These are phyloP conservation scores for Penicillium cosmopolitanum DNA, from an alignment of 495 filamentous ascomycete genomes.

Conservation along the genomic window DNA sequence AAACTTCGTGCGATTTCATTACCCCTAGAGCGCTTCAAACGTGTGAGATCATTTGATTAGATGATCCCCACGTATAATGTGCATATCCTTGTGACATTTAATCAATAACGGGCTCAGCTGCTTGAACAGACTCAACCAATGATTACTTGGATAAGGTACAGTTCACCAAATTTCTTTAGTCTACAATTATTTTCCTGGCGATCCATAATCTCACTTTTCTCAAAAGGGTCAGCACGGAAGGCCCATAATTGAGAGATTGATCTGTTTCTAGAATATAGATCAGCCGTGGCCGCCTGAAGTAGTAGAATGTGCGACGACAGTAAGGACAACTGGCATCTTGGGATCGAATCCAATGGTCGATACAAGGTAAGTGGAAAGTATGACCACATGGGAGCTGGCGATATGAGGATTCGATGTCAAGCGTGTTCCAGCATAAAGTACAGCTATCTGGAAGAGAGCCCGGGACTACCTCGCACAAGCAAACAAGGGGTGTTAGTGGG, in stretches of 20 bases:
- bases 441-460: slow-evolving; percentile 4
- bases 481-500: not conserved
- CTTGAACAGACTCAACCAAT: not conserved
- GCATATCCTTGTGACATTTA: not conserved
- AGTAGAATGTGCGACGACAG: slow-evolving; percentile 10
- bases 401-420: slow-evolving; percentile 10
- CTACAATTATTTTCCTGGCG: not conserved
- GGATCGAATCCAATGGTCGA: slow-evolving; percentile 14
- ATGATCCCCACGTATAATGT: not conserved
- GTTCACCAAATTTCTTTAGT: not conserved
- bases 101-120: not conserved
- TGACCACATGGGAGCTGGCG: slow-evolving; percentile 13
- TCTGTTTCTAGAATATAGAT: not conserved
- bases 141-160: slow-evolving; percentile 3
- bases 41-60: too few relatives aligned
- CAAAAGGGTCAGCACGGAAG: slow-evolving; percentile 1
- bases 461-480: not conserved
- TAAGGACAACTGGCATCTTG: slow-evolving; percentile 14
- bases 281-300: slow-evolving; percentile 3
- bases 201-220: not conserved
- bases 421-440: slow-evolving; percentile 7
- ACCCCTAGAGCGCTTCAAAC: too few relatives aligned
- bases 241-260: not conserved
- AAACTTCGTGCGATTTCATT: too few relatives aligned
- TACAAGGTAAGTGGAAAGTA: slow-evolving; percentile 17